Conservation (phyloP, 495 filamentous ascomycete species). For the Penicillium fimorum region DNA sequence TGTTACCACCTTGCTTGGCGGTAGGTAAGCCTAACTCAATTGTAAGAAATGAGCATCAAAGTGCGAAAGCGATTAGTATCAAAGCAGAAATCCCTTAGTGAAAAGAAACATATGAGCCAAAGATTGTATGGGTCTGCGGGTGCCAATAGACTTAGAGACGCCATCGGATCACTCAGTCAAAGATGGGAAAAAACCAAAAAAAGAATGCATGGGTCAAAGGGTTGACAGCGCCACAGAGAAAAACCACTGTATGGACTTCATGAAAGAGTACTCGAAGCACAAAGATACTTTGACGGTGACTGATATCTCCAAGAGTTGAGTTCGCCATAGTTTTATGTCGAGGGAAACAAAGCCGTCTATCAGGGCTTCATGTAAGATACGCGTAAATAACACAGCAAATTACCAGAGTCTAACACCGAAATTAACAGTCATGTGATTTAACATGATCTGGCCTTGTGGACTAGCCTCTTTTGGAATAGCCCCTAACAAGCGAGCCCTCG, state of each 20-base stretch:
- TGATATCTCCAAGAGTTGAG: background rate
- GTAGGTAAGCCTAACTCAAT: no score
- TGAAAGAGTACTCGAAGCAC: background rate
- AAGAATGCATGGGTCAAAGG: background rate
- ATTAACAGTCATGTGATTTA: conserved; percentile 15
- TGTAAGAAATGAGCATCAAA: background rate
- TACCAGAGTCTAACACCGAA: background rate
- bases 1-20: background rate
- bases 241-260: background rate
- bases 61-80: background rate
- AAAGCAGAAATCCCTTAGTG: no score
- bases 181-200: background rate
- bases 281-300: background rate
- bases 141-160: background rate
- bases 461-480: conserved; percentile 23
- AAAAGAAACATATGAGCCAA: background rate
- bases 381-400: background rate
- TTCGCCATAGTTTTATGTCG: background rate
- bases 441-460: conserved; percentile 11
- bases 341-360: conserved; percentile 3
- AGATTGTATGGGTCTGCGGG: background rate
- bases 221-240: background rate
- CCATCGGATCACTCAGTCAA: background rate
- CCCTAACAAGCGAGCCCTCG: conserved; percentile 40
- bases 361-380: conserved; percentile 8